These are phyloP conservation scores for Spathaspora boniae DNA, from an alignment of 805 yeast genomes.

Conservation along the genomic window DNA sequence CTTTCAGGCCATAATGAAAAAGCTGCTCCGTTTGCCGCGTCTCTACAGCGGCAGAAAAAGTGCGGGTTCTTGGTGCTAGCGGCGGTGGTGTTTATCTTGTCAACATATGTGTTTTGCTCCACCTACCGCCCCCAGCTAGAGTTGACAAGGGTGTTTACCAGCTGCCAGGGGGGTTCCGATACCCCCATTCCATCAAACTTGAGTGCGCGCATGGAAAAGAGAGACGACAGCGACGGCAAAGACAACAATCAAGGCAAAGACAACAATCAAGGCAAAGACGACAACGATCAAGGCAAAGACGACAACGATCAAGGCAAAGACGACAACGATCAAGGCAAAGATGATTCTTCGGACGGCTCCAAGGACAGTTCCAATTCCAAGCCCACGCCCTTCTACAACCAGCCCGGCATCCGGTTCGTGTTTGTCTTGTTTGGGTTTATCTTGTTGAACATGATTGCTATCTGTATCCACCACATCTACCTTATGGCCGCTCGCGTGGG, in stretches of 20 bases:
- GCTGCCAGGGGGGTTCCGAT: no score
- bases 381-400: conserved; percentile 14
- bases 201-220: no score
- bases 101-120: no score
- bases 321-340: not conserved
- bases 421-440: conserved; percentile 34
- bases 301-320: not conserved
- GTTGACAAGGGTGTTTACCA: no score
- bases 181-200: no score
- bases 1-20: no score
- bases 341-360: not conserved
- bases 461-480: conserved; percentile 36
- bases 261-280: not conserved
- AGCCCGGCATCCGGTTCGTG: conserved; percentile 28
- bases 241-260: conserved; percentile 1
- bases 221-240: not conserved
- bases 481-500: conserved; percentile 24
- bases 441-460: conserved; percentile 32
- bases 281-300: conserved; percentile 2
- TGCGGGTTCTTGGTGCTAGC: no score
- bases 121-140: no score
- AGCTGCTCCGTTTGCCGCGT: no score
- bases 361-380: not conserved
- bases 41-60: no score
- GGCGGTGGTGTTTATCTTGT: no score